Base-by-base conservation (phyloP, 208 protist species). In the Leishmania guyanensis region DNA sequence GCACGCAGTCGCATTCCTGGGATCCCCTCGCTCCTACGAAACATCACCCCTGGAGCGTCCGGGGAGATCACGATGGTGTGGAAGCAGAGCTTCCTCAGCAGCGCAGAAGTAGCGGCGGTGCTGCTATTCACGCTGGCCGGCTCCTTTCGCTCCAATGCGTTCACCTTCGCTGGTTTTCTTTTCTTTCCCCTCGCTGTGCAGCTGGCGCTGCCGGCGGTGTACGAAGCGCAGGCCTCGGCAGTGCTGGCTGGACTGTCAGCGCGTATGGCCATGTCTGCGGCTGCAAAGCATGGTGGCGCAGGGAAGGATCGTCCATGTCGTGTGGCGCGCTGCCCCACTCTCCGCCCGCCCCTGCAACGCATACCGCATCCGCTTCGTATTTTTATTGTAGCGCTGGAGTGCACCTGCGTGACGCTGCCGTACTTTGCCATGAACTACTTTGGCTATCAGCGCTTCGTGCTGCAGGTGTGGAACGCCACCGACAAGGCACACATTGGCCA, bases 141-240 rank as follows among this genome's bases (percentile, higher is more conserved):
- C 39, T 87, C 80, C 39, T 79, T 86, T 17, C 91, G 93, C 39
- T 95, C 93, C 5, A 97, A 97, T 78, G 93, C 79, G 0, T 87
- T 92, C 46, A 75, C 92, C 39, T 90, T 70, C 46, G 84, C 81
- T 6, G 91, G 91, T 53, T 97, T 93, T 78, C 26, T 95, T 1
- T 62, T 89, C n/a, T 94, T 95, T 65, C 93, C 91, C 22, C 56
- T 88, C 29, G 83, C 92, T 51, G n/a, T 94, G 74, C 90, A 91
- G 39, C 3, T 90, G 20, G 46, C 65, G 3, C 79, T 89, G 36
- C 64, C 81, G 43, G 54, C 51, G 10, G 39, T 79, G 56, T 50
- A 84, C 77, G 64, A 39, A 29, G 77, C 75, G n/a, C 80, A 84
- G 72, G 72, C 69, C 33, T 79, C 60, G 80, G 80, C 75, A 43